These are phyloP conservation scores for Rhodomyrtus psidioides DNA, from an alignment of 441 rosid species.

Conservation along the genomic window DNA sequence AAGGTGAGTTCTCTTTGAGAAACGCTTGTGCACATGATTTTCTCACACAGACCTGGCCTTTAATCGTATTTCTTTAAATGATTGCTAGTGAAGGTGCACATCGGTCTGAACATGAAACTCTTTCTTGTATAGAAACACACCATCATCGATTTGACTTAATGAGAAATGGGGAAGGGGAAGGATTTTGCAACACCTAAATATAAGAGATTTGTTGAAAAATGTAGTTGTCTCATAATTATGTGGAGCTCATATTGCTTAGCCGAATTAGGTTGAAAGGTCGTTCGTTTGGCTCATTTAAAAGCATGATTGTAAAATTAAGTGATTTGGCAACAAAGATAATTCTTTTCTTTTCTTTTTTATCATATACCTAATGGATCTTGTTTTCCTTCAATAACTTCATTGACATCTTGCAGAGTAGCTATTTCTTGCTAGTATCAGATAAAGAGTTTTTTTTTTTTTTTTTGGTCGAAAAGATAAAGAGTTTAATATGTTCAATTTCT, in stretches of 20 bases:
- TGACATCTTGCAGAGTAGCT: not conserved
- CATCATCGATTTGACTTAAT: constrained; percentile 6
- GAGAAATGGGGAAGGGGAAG: not conserved
- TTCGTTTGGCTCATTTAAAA: not conserved
- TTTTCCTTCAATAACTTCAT: not conserved
- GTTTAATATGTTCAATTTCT: not conserved
- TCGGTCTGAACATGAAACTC: not conserved
- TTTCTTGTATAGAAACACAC: not conserved
- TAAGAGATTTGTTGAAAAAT: not conserved
- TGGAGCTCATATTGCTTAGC: not conserved
- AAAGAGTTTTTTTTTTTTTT: no score
- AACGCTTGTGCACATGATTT: not conserved
- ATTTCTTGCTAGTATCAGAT: not conserved
- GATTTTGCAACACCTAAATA: not conserved
- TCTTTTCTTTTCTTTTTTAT: no score
- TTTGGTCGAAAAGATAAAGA: no score
- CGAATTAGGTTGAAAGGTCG: not conserved
- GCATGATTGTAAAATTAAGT: not conserved
- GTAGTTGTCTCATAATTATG: not conserved
- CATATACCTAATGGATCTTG: not conserved
- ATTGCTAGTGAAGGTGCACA: not conserved
- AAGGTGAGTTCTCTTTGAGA: constrained; percentile 33
- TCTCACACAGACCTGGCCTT: not conserved
- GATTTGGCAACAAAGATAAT: not conserved
- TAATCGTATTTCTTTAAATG: not conserved